Conservation (phyloP, 306 rosid species). For the Vicia villosa region DNA sequence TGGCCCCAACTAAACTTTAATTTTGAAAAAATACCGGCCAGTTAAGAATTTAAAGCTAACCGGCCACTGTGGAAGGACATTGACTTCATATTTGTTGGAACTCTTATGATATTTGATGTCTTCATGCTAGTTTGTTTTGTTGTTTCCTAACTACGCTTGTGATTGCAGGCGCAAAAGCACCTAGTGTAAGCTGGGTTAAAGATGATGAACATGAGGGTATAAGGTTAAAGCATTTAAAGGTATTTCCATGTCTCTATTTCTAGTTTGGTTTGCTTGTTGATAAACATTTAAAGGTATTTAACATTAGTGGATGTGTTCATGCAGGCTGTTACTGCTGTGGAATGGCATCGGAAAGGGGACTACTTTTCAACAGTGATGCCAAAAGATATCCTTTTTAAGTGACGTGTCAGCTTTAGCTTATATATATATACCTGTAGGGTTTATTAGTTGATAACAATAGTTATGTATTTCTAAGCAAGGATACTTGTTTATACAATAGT, state of each 20-base stretch:
- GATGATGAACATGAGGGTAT: constrained; percentile 70
- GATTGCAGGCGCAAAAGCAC: constrained; percentile 43
- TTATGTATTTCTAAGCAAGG: background rate
- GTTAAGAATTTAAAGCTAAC: constrained; percentile 24
- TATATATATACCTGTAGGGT: constrained; percentile 10
- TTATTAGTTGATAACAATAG: constrained; percentile 25
- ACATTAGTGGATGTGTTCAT: constrained; percentile 34
- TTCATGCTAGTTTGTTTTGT: constrained; percentile 16
- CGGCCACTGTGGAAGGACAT: constrained; percentile 7
- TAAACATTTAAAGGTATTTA: constrained; percentile 27
- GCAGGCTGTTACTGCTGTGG: constrained; percentile 84
- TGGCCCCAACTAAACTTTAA: constrained; percentile 8
- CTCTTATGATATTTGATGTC: constrained; percentile 12
- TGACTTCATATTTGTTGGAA: background rate
- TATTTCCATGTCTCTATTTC: constrained; percentile 39
- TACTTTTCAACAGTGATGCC: constrained; percentile 91
- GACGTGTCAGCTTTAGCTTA: background rate
- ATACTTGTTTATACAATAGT: background rate
- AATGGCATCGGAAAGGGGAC: constrained; percentile 97
- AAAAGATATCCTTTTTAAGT: constrained; percentile 79
- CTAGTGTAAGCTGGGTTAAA: constrained; percentile 74
- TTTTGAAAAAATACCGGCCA: background rate
- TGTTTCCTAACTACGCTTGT: constrained; percentile 34
- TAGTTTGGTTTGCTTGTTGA: constrained; percentile 13
- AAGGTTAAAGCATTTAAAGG: constrained; percentile 84